These are phyloP conservation scores for Pichia sp. DNA, from an alignment of 1,139 yeast genomes.

Conservation along the genomic window DNA sequence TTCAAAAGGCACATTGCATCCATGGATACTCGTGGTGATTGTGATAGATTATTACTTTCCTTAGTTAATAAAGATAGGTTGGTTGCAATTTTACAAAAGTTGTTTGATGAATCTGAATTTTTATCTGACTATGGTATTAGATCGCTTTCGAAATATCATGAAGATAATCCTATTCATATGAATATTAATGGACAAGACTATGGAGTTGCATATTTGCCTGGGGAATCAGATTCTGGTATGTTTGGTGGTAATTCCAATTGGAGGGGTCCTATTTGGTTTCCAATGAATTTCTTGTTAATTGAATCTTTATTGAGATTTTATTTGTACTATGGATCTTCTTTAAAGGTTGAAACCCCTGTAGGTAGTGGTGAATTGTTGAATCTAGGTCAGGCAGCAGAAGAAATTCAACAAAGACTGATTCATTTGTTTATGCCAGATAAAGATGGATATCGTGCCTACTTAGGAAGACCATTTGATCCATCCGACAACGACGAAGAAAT, in stretches of 20 bases:
- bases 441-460: conserved; percentile 68
- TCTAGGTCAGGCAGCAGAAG: conserved; percentile 90
- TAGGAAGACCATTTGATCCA: conserved; percentile 38
- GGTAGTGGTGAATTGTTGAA: conserved; percentile 79
- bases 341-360: conserved; percentile 86
- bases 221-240: conserved; percentile 91
- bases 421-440: conserved; percentile 71
- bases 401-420: conserved; percentile 81
- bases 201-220: conserved; percentile 77
- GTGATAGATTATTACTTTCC: conserved; percentile 76
- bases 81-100: conserved; percentile 65
- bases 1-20: conserved; percentile 90
- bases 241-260: conserved; percentile 97
- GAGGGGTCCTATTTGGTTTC: conserved; percentile 99
- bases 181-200: conserved; percentile 74
- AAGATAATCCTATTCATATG: conserved; percentile 82
- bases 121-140: conserved; percentile 84
- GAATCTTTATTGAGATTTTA: conserved; percentile 88
- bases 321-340: conserved; percentile 80
- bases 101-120: conserved; percentile 88
- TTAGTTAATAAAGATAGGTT: conserved; percentile 80
- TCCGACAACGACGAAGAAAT: conserved; percentile 31
- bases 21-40: conserved; percentile 79
- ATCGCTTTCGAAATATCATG: conserved; percentile 83
- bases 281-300: conserved; percentile 80